Percentiles rank a stretch among this genome's conserved stretches.
Conservation (phyloP, 2,329 filamentous ascomycete species). For the Fusarium azukiicola region DNA sequence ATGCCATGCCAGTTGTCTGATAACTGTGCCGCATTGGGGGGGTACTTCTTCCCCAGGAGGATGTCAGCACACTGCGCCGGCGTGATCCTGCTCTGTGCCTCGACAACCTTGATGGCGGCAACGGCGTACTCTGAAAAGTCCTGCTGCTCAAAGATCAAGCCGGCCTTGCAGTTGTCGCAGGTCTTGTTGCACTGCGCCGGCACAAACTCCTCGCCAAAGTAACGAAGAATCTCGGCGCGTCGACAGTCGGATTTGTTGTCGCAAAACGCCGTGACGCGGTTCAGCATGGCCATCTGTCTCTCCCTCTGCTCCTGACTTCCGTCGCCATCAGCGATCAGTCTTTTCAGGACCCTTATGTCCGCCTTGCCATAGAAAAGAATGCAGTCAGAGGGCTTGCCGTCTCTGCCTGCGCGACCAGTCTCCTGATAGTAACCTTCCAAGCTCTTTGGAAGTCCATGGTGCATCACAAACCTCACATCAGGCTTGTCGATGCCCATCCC, state of each 20-base stretch:
- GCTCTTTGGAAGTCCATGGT: conserved; percentile 95
- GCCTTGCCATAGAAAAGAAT: conserved; percentile 93
- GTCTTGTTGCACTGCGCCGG: conserved; percentile 84
- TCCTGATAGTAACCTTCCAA: conserved; percentile 99
- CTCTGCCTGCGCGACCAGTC: conserved; percentile 95
- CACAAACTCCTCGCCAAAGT: conserved; percentile 94
- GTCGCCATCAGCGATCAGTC: conserved; percentile 91
- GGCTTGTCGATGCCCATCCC: conserved; percentile 99
- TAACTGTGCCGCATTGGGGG: conserved; percentile 74
- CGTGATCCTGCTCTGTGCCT: conserved; percentile 82
- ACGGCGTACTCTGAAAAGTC: conserved; percentile 90
- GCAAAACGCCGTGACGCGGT: conserved; percentile 91
- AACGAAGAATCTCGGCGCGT: conserved; percentile 92
- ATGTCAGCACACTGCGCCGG: conserved; percentile 91
- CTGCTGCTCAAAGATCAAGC: conserved; percentile 83
- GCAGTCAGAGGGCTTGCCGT: conserved; percentile 93
- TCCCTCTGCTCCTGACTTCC: conserved; percentile 90
- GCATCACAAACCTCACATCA: conserved; percentile 97
- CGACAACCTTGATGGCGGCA: conserved; percentile 85
- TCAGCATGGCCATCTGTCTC: conserved; percentile 91
- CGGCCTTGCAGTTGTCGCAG: conserved; percentile 95
- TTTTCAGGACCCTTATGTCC: conserved; percentile 87
- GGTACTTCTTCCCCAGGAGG: conserved; percentile 85
- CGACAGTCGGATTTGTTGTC: conserved; percentile 95
- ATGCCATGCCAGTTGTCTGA: conserved; percentile 83